Base-by-base conservation (phyloP, 2,329 filamentous ascomycete species). In the Ophiostoma montium region DNA sequence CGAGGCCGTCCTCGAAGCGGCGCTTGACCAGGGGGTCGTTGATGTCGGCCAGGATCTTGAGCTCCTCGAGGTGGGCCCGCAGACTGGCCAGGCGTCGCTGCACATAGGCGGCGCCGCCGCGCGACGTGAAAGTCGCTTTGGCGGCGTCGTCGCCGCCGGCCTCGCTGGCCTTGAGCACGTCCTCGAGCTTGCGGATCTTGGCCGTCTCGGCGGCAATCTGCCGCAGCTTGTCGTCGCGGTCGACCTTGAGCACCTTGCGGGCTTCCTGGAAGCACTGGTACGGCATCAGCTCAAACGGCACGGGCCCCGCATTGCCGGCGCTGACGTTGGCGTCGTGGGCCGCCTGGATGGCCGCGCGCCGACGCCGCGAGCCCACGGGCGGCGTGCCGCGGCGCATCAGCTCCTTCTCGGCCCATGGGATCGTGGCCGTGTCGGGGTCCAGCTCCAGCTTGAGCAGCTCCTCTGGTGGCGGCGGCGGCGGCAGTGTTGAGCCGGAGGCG, bases 251-350 rank as follows among this genome's bases (percentile, higher is more conserved):
- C 45, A 96, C 67, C 63, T 87, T 86, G 54, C 89, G 79, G 36
- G 92, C 92, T 69, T 95, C 89, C 67, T 98, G 92, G 70, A 96
- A 98, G 67, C 86, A 92, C 73, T 96, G 90, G 69, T 94, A 98
- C 16, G 92, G 92, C 57, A 98, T 71, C 62, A 90, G 84, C 70
- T 95, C 87, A 62, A 98, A 95, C 23, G 89, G 87, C 46, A 95
- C 69, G 59, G 82, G 75, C 74, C 67, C 35, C 69, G 75, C 58
- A 69, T 33, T 15, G 39, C 38, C 43, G 33, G 47, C 47, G 23
- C 30, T 18, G 35, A 33, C 43, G 15, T 16, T 33, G 19, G 45
- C 23, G 15, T 48, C 44, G 15, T 42, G 30, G 7, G 43, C 31
- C 23, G 48, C 38, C 43, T 74, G 78, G 53, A 89, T 65, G 27